A percentile compares a stretch with the other conserved stretches of the same genome.
phyloP scores from a whole-genome alignment of 1,284 basidiomycete genomes.

The Leccinum subrobustum region DNA sequence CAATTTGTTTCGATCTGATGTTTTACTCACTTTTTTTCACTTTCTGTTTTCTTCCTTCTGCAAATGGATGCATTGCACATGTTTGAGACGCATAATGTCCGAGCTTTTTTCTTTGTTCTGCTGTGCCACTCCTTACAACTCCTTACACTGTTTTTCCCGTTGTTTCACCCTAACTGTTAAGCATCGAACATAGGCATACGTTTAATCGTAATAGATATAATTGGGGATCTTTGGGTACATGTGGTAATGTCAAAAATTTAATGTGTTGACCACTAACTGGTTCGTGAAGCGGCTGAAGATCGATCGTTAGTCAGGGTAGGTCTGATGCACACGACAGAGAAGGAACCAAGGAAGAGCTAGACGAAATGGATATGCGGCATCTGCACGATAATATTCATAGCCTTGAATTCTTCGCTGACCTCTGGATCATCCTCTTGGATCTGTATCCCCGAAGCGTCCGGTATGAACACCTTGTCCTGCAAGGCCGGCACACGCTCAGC shows the following conservation, averaged over 20 bases:
- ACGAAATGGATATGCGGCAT: conserved; percentile 27
- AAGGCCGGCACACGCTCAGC: conserved; percentile 23
- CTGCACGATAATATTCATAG: conserved; percentile 21
- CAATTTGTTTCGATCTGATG: background rate
- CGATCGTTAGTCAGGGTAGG: background rate
- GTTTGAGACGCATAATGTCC: conserved; percentile 13
- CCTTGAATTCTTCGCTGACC: conserved; percentile 25
- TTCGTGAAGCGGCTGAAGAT: background rate
- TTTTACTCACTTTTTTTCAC: conserved; percentile 3
- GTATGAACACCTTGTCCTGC: conserved; percentile 21
- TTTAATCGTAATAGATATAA: conserved; percentile 29
- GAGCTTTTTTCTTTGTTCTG: background rate
- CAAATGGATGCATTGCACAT: conserved; percentile 13
- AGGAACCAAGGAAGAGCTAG: background rate
- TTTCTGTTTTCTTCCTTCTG: conserved; percentile 2
- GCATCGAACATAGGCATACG: conserved; percentile 11
- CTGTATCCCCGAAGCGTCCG: conserved; percentile 18
- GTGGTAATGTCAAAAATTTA: background rate
- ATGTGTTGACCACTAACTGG: background rate
- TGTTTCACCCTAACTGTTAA: conserved; percentile 10
- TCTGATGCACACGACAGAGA: background rate
- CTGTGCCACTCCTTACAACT: background rate
- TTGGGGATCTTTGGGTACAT: conserved; percentile 12
- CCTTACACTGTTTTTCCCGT: background rate
- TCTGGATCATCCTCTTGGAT: conserved; percentile 19